Percentiles rank a stretch among this genome's conserved stretches.
Conservation (phyloP, 345 rosid species). For the Populus davidiana region DNA sequence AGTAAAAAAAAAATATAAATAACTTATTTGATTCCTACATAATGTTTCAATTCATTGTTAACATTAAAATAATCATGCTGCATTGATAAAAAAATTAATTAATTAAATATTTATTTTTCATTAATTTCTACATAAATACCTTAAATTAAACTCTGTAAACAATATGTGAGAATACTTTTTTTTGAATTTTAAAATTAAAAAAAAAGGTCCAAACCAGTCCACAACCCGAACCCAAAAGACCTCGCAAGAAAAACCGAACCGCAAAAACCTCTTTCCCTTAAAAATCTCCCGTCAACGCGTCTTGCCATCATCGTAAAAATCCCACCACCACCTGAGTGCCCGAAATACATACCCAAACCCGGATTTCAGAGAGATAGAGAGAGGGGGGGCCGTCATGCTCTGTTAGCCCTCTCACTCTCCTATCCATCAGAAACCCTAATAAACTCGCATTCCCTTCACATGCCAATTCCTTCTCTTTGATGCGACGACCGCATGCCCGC, state of each 20-base stretch:
- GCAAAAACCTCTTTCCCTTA: background rate
- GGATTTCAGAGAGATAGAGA: constrained; percentile 9
- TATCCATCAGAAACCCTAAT: background rate
- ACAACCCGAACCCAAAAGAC: background rate
- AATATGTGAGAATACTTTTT: no score
- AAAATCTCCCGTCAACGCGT: background rate
- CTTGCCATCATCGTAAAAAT: background rate
- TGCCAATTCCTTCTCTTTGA: constrained; percentile 39
- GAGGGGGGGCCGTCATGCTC: constrained; percentile 6
- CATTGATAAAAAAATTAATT: background rate
- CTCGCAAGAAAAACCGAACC: background rate
- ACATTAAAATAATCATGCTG: no score
- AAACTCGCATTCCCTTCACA: background rate
- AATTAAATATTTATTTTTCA: background rate
- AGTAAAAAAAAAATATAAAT: no score
- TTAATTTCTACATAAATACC: no score
- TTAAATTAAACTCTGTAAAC: no score
- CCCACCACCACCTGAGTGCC: background rate
- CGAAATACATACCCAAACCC: background rate
- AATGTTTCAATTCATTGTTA: background rate
- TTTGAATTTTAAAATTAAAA: no score
- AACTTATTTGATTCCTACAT: no score
- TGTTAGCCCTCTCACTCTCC: constrained; percentile 24
- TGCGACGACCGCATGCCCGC: constrained; percentile 76
- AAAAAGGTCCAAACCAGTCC: background rate